Evolutionary conservation across 2,329 filamentous ascomycete genomes (phyloP), one percentile per base, ranked within the genome.

Genomic region (Bertia moriformis): DNA sequence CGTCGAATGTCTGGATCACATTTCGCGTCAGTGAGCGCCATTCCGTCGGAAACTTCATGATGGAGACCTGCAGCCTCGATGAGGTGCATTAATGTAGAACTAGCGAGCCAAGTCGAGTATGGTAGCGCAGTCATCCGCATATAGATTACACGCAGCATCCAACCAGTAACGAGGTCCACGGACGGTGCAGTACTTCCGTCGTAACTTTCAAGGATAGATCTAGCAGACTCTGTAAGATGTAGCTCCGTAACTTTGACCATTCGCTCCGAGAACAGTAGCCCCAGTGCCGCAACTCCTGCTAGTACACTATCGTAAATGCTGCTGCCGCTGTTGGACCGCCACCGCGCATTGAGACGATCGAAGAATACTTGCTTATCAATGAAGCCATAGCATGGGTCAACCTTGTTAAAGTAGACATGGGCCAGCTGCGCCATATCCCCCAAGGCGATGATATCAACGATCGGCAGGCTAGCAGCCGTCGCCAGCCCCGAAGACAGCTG

Each of bases 51-150:
- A 1, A 51, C 49, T 41, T 67, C 65, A 3, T 53, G 53, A 17
- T 69, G 63, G 2, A 71, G 42, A 0, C 65, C 63, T 1, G 66
- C 63, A 3, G 71, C 68, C 46, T 76, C 72, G 2, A 71, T 56
- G 38, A 74, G 59, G 45, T 76, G 72, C 67, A 76, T 71, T 15
- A 71, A 51, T 1, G 62, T 66, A 42, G 65, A 73, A 44, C 66
- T 73, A 0, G 71, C 68, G 54, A 74, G 68, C 71, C 69, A 73
- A 2, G 67, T 61, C 1, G 61, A 59, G 42, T 76, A 66, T 1
- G 69, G 69, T 2, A 66, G 62, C 2, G 62, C 65, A 0, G 69
- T 69, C 37, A 68, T 60, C 10, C 72, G 60, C 5, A 76, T 53
- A 42, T 74, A 73, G 0, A 67, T 55, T 0, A 64, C 61, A 4